These are phyloP conservation scores for Artemisia tridentata DNA, from an alignment of 129 eudicot genomes.

Conservation along the genomic window DNA sequence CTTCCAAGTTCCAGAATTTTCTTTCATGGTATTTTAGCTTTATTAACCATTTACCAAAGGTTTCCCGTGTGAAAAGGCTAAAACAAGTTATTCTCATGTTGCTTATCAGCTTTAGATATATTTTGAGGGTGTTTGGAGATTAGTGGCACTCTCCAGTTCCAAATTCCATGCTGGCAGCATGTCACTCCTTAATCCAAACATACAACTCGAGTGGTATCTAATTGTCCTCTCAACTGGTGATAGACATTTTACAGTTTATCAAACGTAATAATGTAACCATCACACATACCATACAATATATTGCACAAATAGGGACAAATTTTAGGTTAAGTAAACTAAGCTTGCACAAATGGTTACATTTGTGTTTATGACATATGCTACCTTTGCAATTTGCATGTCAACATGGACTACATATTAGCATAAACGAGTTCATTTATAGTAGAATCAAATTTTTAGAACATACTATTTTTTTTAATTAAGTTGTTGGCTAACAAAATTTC, in stretches of 20 bases:
- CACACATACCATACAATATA: background rate
- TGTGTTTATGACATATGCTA: background rate
- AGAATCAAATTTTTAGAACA: constrained; percentile 10
- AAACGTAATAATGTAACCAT: background rate
- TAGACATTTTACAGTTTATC: constrained; percentile 4
- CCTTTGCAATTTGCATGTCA: constrained; percentile 7
- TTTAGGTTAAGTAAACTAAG: background rate
- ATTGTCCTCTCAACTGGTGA: background rate
- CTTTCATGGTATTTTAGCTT: too few species aligned
- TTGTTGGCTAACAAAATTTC: background rate
- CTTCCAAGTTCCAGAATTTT: too few species aligned
- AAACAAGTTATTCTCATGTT: too few species aligned
- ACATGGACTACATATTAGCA: background rate
- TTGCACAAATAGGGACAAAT: background rate
- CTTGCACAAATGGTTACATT: constrained; percentile 3
- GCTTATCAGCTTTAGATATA: too few species aligned
- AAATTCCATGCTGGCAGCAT: too few species aligned
- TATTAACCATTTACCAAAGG: too few species aligned
- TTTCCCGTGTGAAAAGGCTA: too few species aligned
- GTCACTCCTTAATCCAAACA: too few species aligned
- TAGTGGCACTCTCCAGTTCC: too few species aligned
- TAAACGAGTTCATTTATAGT: background rate
- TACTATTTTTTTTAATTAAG: constrained; percentile 2
- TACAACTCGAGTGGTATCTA: background rate
- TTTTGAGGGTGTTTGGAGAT: too few species aligned